Conservation (phyloP, 164 flowering plant genomes). For the Nymphaea thermarum region DNA sequence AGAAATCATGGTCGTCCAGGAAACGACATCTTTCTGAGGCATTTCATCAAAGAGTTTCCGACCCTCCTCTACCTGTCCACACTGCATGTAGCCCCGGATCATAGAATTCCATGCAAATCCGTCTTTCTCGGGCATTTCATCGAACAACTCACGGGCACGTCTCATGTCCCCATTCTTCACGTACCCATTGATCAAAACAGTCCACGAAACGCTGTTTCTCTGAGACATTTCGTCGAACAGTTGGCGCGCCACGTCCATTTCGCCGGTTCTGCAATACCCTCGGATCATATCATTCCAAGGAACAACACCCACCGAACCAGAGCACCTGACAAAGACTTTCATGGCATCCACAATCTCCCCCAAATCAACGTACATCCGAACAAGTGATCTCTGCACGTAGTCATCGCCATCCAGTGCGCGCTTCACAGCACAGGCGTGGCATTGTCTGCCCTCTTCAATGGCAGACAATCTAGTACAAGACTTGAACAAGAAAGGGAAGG, state of each 20-base stretch:
- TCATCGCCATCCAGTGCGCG: background rate
- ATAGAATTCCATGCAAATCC: constrained; percentile 3
- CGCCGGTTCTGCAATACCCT: background rate
- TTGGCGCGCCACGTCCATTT: background rate
- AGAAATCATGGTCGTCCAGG: constrained; percentile 15
- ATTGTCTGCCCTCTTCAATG: background rate
- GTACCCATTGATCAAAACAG: constrained; percentile 3
- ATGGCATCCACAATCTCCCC: background rate
- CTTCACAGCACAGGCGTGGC: background rate
- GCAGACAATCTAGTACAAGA: background rate
- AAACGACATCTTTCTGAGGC: constrained; percentile 10
- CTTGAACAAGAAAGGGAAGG: background rate
- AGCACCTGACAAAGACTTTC: background rate
- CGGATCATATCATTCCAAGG: background rate
- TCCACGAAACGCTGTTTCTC: constrained; percentile 6
- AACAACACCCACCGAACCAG: background rate
- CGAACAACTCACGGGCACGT: constrained; percentile 1
- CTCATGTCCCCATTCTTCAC: background rate
- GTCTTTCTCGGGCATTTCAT: constrained; percentile 4
- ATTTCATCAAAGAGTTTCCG: background rate
- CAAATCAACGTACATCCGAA: background rate
- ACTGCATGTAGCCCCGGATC: constrained; percentile 2
- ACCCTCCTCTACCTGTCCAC: background rate
- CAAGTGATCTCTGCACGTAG: background rate
- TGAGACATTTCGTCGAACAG: constrained; percentile 3